Evolutionary conservation across 208 protist species (phyloP), one percentile per base, ranked within the genome.

Genomic region (Blastocrithidia nonstop): DNA sequence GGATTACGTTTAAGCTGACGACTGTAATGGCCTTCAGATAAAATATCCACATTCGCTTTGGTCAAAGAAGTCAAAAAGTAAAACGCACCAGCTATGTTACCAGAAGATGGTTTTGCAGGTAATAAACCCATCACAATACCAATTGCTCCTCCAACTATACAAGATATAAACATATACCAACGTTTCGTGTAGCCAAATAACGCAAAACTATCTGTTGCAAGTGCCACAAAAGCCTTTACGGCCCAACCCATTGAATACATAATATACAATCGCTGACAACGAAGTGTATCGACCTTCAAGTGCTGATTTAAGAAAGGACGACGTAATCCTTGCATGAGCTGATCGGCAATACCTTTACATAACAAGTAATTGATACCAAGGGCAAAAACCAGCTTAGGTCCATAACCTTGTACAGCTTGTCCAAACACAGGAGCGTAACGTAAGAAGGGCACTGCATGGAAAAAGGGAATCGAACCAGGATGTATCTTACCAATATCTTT

Each of bases 1-100:
- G 77, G 79, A 24, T 54, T 35, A 19, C 51, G 51, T 37, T 64
- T 62, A 32, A 88, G 73, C 24, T 79, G 47, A 20, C 72, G 68
- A 32, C 68, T 85, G 71, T 88, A 88, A 54, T 77, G 68, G 3
- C 79, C 79, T 38, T 88, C 67, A 1, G 71, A 79, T 7, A 88
- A 69, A 33, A 82, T 82, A 45, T 88, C 79, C 24, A 88, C 57
- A 44, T 71, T 79, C 2, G 60, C 67, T 46, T 73, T 63, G 41
- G 60, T 56, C 50, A 72, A 77, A 38, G 47, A 45, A 26, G 61
- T 70, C 28, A 84, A 50, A 40, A 84, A 84, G 59, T 80, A 44
- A 37, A 88, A 63, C 3, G 48, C 68, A 21, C 54, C 68, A 9
- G 57, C 71, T 9, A 58, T 47, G 24, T 68, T 32, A 33, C 66